Percentiles rank a stretch among this genome's conserved stretches.
Conservation (phyloP, 768 basidiomycete genomes). For the Daedalea quercina region DNA sequence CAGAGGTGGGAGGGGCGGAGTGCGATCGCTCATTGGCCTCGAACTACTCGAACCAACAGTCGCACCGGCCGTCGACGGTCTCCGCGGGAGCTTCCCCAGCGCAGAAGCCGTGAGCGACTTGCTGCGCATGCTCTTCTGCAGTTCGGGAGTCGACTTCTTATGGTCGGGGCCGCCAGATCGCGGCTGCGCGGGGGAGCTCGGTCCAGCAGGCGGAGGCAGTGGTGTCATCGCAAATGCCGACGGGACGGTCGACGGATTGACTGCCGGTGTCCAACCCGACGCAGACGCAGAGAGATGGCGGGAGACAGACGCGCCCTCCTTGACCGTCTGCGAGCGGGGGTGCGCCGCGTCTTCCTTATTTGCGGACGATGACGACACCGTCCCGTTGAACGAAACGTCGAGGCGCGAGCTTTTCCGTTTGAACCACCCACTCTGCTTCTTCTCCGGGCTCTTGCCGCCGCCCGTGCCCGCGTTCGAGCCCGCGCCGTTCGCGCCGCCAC, state of each 20-base stretch:
- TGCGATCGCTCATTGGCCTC: slow-evolving; percentile 4
- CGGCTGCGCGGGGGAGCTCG: neutral
- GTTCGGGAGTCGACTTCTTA: slow-evolving; percentile 19
- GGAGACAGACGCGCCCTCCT: neutral
- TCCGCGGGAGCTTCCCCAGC: slow-evolving; percentile 15
- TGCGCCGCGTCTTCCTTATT: neutral
- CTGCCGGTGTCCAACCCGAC: neutral
- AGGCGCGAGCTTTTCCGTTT: slow-evolving; percentile 42
- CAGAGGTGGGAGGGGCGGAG: slow-evolving; percentile 16
- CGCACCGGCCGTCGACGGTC: slow-evolving; percentile 38
- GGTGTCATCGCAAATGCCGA: slow-evolving; percentile 10
- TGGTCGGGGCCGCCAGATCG: slow-evolving; percentile 7
- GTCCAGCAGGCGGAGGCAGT: neutral
- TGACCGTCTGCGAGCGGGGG: neutral
- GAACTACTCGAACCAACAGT: slow-evolving; percentile 2
- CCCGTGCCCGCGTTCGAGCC: slow-evolving; percentile 21
- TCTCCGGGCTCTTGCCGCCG: slow-evolving; percentile 23
- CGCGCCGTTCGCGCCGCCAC: slow-evolving; percentile 20
- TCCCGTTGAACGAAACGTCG: slow-evolving; percentile 13
- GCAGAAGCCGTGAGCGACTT: slow-evolving; percentile 4
- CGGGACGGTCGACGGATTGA: slow-evolving; percentile 1
- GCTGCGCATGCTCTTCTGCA: slow-evolving; percentile 4
- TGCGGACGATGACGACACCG: slow-evolving; percentile 20
- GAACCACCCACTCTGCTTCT: slow-evolving; percentile 45
- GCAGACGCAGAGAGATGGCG: slow-evolving; percentile 7